A percentile compares a stretch with the other conserved stretches of the same genome.
Conservation (phyloP, 2,329 filamentous ascomycete species). For the Xylariaceae sp. region DNA sequence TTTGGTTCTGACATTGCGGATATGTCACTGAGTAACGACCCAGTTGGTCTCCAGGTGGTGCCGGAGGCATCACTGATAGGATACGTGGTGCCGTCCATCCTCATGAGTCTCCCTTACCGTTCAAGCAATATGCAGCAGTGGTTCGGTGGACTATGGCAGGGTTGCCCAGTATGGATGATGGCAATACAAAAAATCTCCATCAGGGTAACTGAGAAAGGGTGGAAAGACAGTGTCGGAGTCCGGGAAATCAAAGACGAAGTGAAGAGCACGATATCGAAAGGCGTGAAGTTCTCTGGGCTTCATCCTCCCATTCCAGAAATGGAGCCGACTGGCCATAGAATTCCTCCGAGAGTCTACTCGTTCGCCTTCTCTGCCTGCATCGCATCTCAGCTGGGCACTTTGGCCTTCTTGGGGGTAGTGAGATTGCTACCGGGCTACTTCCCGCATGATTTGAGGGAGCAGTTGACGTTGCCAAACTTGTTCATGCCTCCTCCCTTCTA, state of each 20-base stretch:
- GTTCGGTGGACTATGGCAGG: slow-evolving; percentile 16
- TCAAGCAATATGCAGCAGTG: slow-evolving; percentile 13
- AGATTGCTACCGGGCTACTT: slow-evolving; percentile 7
- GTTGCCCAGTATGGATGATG: slow-evolving; percentile 12
- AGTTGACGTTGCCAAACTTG: slow-evolving; percentile 9
- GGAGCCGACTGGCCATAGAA: background rate
- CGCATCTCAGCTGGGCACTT: slow-evolving; percentile 9
- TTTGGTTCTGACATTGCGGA: slow-evolving; percentile 6
- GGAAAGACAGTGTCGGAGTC: too few species aligned
- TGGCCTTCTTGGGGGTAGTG: slow-evolving; percentile 6
- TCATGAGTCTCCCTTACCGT: slow-evolving; percentile 13
- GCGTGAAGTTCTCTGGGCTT: background rate
- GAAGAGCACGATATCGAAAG: too few species aligned
- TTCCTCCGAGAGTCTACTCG: slow-evolving; percentile 3
- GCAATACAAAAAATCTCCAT: slow-evolving; percentile 5
- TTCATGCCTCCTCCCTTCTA: slow-evolving; percentile 13
- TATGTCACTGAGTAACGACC: slow-evolving; percentile 2
- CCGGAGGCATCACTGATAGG: slow-evolving; percentile 9
- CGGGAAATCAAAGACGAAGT: too few species aligned
- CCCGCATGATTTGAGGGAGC: slow-evolving; percentile 2
- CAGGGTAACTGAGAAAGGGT: background rate
- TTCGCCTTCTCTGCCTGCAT: slow-evolving; percentile 13
- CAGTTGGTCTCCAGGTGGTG: slow-evolving; percentile 5
- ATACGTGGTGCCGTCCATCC: slow-evolving; percentile 10
- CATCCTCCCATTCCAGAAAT: too few species aligned